Evolutionary conservation across 345 rosid genomes (phyloP), one percentile per base, ranked within the genome.

Genomic region (Angophora floribunda): DNA sequence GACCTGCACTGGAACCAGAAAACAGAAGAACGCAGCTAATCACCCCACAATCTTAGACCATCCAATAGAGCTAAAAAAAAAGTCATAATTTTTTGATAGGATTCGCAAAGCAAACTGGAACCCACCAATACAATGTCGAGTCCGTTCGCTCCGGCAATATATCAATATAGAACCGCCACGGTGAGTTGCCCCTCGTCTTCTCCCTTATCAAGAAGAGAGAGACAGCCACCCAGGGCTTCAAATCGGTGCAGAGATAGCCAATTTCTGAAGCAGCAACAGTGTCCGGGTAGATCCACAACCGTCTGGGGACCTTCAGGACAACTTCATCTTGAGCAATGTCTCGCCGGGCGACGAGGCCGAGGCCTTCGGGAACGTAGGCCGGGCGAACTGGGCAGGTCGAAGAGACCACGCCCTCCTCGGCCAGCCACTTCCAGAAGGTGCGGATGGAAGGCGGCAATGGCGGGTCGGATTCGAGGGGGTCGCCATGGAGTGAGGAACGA

Each of bases 381-480:
- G 91, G 91, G 65, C 79, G 78, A 32, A 86, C 88, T 0, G 91
- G 91, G 49, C 88, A 67, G 30, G 85, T 86, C 49, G 91, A 57
- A n/a, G 91, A 85, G 86, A 90, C 55, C 41, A 90, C 88, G 41
- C 89, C 89, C 49, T 90, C 89, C 30, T 86, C 86, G 8, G 53
- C 24, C 52, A 90, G 89, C 91, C 91, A 90, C 63, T 88, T 59
- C 89, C 91, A 90, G 91, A 90, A 90, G 41, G 88, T 85, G n/a
- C 22, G 63, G 13, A 89, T 70, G 2, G 86, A 52, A 11, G 86
- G 86, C 4, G 91, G 91, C 41, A 86, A 63, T 12, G 91, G 87
- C 16, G 87, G 91, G 65, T 86, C 86, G 44, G 90, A 80, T 59
- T 55, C 52, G 85, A 87, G 88, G 80, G 51, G 87, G 90, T 85